Evolutionary conservation across 768 basidiomycete genomes (phyloP).

Genomic region (Phanerodontia chrysosporium): DNA sequence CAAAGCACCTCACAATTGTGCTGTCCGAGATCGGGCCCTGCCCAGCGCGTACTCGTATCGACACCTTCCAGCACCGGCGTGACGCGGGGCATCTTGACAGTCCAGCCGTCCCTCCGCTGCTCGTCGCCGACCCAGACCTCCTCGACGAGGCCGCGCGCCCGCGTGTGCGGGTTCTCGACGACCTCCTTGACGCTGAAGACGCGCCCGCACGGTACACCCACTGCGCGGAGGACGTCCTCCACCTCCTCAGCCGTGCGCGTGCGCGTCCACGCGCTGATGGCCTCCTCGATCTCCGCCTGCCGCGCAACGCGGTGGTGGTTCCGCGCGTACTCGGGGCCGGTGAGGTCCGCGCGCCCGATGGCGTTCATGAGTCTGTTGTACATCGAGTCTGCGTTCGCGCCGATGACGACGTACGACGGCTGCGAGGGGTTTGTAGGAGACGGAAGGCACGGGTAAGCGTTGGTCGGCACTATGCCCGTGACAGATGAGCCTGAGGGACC

Average conservation of each 20-base stretch:
- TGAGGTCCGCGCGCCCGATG: conserved; percentile 56
- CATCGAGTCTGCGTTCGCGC: conserved; percentile 68
- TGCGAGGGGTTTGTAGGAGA: conserved; percentile 34
- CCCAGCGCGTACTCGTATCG: conserved; percentile 57
- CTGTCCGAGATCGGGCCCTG: conserved; percentile 61
- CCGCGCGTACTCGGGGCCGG: conserved; percentile 44
- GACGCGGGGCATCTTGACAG: conserved; percentile 62
- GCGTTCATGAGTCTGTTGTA: conserved; percentile 63
- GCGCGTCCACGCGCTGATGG: conserved; percentile 58
- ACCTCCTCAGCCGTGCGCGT: conserved; percentile 50
- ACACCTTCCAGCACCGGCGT: conserved; percentile 61
- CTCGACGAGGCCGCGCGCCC: conserved; percentile 51
- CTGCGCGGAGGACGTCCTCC: conserved; percentile 41
- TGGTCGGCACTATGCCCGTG: conserved; percentile 73
- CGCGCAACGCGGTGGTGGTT: conserved; percentile 40
- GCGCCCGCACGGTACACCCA: conserved; percentile 60
- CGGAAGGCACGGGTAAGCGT: conserved; percentile 65
- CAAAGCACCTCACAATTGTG: conserved; percentile 31
- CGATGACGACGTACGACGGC: conserved; percentile 63
- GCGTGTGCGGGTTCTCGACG: conserved; percentile 51
- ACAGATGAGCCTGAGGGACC: conserved; percentile 73
- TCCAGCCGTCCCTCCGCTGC: conserved; percentile 40
- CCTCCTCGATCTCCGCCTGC: conserved; percentile 52
- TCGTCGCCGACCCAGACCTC: conserved; percentile 48
- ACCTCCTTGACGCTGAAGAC: conserved; percentile 63